phyloP scores from a whole-genome alignment of 2,329 filamentous ascomycete species.

The Nemania serpens region DNA sequence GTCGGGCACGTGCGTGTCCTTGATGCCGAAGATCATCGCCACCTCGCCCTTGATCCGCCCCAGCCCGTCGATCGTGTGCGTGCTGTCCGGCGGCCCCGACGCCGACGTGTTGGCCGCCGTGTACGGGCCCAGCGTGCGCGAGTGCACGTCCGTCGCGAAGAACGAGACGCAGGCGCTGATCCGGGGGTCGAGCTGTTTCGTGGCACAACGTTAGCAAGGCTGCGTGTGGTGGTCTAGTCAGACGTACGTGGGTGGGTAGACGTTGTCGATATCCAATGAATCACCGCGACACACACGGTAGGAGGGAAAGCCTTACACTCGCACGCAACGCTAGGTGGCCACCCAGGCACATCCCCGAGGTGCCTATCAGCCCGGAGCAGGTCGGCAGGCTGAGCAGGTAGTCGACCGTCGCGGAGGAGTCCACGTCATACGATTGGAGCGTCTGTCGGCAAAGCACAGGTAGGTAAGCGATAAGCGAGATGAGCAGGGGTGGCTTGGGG shows the following conservation, averaged over 20 bases:
- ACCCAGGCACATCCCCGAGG: constrained; percentile 90
- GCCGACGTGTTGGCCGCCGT: constrained; percentile 52
- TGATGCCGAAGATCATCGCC: constrained; percentile 88
- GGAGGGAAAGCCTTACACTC: constrained; percentile 47
- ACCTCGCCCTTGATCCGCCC: constrained; percentile 76
- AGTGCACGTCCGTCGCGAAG: constrained; percentile 92
- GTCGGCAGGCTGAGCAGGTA: constrained; percentile 72
- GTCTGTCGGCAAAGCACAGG: constrained; percentile 55
- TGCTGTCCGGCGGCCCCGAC: constrained; percentile 45
- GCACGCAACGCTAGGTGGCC: constrained; percentile 77
- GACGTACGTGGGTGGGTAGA: background rate
- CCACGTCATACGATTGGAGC: constrained; percentile 83
- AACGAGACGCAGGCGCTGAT: constrained; percentile 81
- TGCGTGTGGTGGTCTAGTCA: background rate
- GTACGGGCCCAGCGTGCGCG: constrained; percentile 70
- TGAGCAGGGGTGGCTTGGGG: constrained; percentile 7
- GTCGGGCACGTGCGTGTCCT: constrained; percentile 87
- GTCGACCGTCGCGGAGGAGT: constrained; percentile 70
- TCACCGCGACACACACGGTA: background rate
- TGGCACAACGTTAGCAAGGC: constrained; percentile 6
- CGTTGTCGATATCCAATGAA: background rate
- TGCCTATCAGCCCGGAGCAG: constrained; percentile 80
- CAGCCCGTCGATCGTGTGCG: constrained; percentile 60
- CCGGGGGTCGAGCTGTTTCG: constrained; percentile 67
- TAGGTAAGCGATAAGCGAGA: constrained; percentile 1